phyloP scores from a whole-genome alignment of 2,329 filamentous ascomycete species.

The Claviceps citrina region DNA sequence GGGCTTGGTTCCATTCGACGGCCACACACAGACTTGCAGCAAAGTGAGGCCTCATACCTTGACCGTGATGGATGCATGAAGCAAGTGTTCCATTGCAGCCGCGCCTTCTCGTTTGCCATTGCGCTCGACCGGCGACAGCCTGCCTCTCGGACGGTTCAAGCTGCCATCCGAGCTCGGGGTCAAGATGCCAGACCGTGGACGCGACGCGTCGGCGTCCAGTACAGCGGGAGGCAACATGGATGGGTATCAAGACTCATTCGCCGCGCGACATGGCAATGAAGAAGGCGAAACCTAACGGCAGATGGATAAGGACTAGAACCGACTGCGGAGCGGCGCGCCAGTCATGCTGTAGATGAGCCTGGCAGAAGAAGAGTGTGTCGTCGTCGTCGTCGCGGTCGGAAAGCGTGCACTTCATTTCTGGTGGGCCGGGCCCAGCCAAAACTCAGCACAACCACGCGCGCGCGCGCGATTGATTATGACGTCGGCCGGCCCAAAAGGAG shows the following conservation, averaged over 20 bases:
- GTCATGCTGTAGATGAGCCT: not conserved
- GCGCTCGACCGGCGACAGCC: constrained; percentile 14
- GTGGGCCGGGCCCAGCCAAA: no score
- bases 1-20: not conserved
- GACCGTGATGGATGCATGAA: constrained; percentile 36
- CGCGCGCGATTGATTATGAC: no score
- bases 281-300: not conserved
- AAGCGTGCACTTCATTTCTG: no score
- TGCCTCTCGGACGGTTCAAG: constrained; percentile 20
- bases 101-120: constrained; percentile 23
- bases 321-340: not conserved
- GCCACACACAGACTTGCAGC: no score
- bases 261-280: constrained; percentile 1
- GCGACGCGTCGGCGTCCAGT: constrained; percentile 33
- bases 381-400: no score
- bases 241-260: constrained; percentile 6
- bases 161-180: constrained; percentile 25
- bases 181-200: constrained; percentile 26
- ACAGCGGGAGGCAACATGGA: constrained; percentile 21
- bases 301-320: no score
- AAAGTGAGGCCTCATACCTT: constrained; percentile 23
- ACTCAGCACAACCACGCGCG: no score
- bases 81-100: constrained; percentile 33
- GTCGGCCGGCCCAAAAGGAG: no score
- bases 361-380: no score